Conservation (phyloP, 805 yeast species). For the Candida oleophila region DNA sequence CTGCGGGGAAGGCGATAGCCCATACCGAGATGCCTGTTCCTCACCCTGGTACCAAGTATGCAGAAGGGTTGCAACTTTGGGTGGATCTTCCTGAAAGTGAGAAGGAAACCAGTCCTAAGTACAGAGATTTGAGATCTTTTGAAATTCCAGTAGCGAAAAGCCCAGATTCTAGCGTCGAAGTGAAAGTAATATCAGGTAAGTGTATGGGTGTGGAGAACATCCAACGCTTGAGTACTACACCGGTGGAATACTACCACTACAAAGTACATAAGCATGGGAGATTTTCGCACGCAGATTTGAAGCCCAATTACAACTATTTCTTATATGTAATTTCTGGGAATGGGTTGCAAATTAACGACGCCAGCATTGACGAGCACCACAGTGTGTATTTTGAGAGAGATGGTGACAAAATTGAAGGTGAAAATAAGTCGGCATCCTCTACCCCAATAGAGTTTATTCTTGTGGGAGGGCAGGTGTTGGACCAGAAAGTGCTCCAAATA, state of each 20-base stretch:
- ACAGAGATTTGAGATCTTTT: conserved; percentile 67
- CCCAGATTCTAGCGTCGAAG: conserved; percentile 57
- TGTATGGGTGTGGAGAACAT: conserved; percentile 17
- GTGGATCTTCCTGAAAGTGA: conserved; percentile 63
- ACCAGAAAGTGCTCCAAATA: conserved; percentile 3
- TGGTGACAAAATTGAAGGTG: conserved; percentile 59
- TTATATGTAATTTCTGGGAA: conserved; percentile 60
- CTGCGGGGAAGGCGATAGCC: conserved; percentile 85
- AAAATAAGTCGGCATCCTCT: background rate
- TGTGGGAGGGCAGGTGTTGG: conserved; percentile 2
- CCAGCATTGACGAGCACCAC: conserved; percentile 39
- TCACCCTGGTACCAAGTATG: conserved; percentile 39
- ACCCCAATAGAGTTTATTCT: background rate
- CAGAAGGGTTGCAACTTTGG: conserved; percentile 74
- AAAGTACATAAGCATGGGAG: background rate
- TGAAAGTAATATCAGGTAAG: conserved; percentile 33
- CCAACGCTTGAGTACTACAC: conserved; percentile 20
- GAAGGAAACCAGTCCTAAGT: conserved; percentile 66
- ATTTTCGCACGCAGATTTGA: background rate
- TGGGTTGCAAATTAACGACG: conserved; percentile 39
- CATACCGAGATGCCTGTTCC: conserved; percentile 62
- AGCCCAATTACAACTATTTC: conserved; percentile 55
- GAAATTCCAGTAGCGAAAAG: conserved; percentile 64
- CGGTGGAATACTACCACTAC: conserved; percentile 18
- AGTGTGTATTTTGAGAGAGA: conserved; percentile 62